Evolutionary conservation across 2,329 filamentous ascomycete species (phyloP).

Genomic region (Neocatenulostroma microsporum): DNA sequence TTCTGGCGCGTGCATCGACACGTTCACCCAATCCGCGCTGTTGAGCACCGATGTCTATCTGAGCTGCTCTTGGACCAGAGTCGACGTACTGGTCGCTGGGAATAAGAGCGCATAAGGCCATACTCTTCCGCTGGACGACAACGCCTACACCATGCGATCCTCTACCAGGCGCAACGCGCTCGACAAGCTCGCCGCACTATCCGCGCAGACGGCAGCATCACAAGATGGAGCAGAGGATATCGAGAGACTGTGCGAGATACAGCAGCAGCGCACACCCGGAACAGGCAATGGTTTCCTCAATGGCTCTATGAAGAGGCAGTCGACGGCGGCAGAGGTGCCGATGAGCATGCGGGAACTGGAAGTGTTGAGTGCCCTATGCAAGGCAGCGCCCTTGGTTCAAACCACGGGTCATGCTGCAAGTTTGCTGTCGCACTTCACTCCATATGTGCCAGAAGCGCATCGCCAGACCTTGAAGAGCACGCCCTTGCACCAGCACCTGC

Average conservation of each 20-base stretch:
- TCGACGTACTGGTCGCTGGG: too few relatives aligned
- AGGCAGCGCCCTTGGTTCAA: slow-evolving; percentile 70
- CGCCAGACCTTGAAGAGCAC: slow-evolving; percentile 69
- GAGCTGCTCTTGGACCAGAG: too few relatives aligned
- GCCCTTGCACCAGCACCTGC: slow-evolving; percentile 72
- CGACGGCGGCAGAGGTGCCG: slow-evolving; percentile 25
- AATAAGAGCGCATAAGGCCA: too few relatives aligned
- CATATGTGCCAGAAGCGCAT: slow-evolving; percentile 80
- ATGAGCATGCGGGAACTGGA: slow-evolving; percentile 76
- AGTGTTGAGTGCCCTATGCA: slow-evolving; percentile 82
- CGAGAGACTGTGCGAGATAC: slow-evolving; percentile 34
- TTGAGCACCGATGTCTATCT: too few relatives aligned
- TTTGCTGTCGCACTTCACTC: slow-evolving; percentile 68
- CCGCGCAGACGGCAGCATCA: slow-evolving; percentile 31
- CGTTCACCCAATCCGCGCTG: too few relatives aligned
- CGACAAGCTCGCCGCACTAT: slow-evolving; percentile 44
- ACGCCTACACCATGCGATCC: slow-evolving; percentile 17
- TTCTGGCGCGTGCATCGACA: too few relatives aligned
- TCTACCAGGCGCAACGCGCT: slow-evolving; percentile 41
- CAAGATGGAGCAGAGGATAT: slow-evolving; percentile 28
- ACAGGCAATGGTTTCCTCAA: slow-evolving; percentile 15
- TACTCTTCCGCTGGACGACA: too few relatives aligned
- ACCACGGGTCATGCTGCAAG: slow-evolving; percentile 65
- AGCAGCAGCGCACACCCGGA: slow-evolving; percentile 6
- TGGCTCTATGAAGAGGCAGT: slow-evolving; percentile 7